Base-by-base conservation (phyloP, 176 grass and related monocot species). In the Eleusine indica region DNA sequence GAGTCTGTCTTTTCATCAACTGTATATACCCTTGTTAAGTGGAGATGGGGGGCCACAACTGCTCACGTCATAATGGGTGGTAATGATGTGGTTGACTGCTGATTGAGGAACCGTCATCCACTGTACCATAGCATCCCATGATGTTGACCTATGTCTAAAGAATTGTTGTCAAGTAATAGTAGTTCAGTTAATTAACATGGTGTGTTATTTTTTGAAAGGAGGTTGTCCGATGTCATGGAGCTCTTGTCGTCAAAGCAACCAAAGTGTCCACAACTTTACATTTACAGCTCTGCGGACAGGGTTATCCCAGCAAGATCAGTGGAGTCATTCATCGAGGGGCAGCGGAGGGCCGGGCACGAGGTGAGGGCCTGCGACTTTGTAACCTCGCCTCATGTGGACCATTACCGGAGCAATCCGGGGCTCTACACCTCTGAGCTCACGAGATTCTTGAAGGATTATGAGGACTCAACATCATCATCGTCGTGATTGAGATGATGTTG, bases 261-360 rank as follows among this genome's bases (percentile, higher is more conserved):
- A 10, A 91, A 85, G 63, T 97, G 94, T 44, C 91, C 91, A 7
- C 94, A 97, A 46, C 35, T 97, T 48, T 97, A 97, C 47, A 90
- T 97, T 78, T 97, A 97, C 83, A 97, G 94, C 83, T 92, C 92
- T 0, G 89, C 92, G 0, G 95, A 98, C 63, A 80, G 87, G 78
- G 96, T 98, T 22, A 98, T 98, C 64, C 96, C 96, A 4, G 90
- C 87, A 9, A 93, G 90, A 71, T 98, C 93, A 0, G 91, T 98
- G 67, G 91, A 98, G 77, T 90, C 87, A 2, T 98, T 98, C 6
- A 51, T 95, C 18, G 89, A 95, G 75, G 80, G 65, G 37, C 96
- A 93, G 82, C 83, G 79, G 38, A 95, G 74, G 77, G 85, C 85
- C 0, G 89, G 93, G 49, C 85, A 48, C 2, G 68, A 82, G 80